Percentiles rank a stretch among this genome's conserved stretches.
These are phyloP conservation scores for Scedosporium apiospermum DNA, from an alignment of 2,329 filamentous ascomycete species.

Conservation along the genomic window DNA sequence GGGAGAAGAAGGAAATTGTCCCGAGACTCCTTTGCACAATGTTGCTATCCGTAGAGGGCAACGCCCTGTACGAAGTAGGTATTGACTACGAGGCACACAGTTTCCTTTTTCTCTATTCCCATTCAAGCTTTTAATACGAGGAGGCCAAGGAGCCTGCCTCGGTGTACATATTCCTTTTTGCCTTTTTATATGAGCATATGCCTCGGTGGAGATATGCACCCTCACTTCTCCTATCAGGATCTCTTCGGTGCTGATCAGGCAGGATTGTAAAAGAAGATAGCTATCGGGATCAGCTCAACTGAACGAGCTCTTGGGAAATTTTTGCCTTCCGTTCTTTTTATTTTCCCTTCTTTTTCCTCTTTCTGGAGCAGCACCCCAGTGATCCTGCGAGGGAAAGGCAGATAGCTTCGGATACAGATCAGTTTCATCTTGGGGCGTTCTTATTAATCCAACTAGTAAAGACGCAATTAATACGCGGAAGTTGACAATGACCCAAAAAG, in stretches of 20 bases:
- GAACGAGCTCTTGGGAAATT: too few relatives aligned
- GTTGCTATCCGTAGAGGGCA: not conserved
- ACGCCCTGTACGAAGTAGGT: not conserved
- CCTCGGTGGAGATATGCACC: too few relatives aligned
- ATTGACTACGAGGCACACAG: not conserved
- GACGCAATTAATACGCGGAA: not conserved
- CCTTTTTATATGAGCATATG: too few relatives aligned
- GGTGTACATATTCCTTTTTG: not conserved
- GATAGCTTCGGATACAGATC: not conserved
- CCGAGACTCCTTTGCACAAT: not conserved
- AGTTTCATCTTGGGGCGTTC: not conserved
- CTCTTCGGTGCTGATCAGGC: too few relatives aligned
- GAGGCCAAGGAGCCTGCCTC: not conserved
- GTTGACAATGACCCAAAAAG: not conserved
- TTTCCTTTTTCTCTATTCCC: not conserved
- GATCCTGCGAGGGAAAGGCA: not conserved
- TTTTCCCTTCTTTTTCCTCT: too few relatives aligned
- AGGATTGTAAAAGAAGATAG: too few relatives aligned
- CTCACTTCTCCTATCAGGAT: too few relatives aligned
- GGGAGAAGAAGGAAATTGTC: not conserved
- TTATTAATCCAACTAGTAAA: not conserved
- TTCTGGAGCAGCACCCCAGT: too few relatives aligned
- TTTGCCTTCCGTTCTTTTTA: too few relatives aligned
- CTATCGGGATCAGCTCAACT: too few relatives aligned
- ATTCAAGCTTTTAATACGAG: not conserved